Base-by-base conservation (phyloP, 129 eudicot species). In the Artemisia annua region DNA sequence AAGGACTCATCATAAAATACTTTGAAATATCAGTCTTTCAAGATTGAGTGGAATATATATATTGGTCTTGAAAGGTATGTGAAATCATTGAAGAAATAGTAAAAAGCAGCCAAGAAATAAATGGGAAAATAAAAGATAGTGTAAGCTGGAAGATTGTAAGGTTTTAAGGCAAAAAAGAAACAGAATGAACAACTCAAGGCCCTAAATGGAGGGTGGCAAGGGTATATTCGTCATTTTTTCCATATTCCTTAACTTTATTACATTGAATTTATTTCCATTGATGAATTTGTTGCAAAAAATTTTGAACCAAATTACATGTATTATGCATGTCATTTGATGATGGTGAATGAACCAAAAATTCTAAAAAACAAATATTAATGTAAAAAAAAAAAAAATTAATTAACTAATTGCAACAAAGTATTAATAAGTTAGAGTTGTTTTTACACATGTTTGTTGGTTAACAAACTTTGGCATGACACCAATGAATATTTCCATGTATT, bases 121-220 rank as follows among this genome's bases (percentile, higher is more conserved):
- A 68, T n/a, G 78, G 55, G 56, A 48, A 65, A 70, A 67, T 8
- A 67, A 72, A 62, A 67, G 79, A 78, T 76, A 61, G 84, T 77
- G 81, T 66, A 49, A 75, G 67, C 67, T 28, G 70, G 76, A 81
- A 85, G 79, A 67, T 53, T 63, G 55, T 20, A 20, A 75, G 68
- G 81, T 64, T 85, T 72, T 63, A 46, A 76, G 87, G 66, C 67
- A 82, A 84, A 78, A 69, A 78, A 76, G 72, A 78, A 79, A 72
- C 70, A 85, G 80, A 70, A 71, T 32, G 83, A 85, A 80, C 53
- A 70, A 30, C 70, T 72, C 22, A 80, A 60, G 85, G 64, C 76
- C 78, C 75, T 87, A 81, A 73, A 85, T 85, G 72, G 75, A 11
- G 20, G 53, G 64, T 39, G 52, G 48, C 60, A 58, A 70, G 72